Percentiles rank a stretch among this genome's conserved stretches.
phyloP scores from a whole-genome alignment of 139 green algal genomes.

The Chlamydomonas eustigma region DNA sequence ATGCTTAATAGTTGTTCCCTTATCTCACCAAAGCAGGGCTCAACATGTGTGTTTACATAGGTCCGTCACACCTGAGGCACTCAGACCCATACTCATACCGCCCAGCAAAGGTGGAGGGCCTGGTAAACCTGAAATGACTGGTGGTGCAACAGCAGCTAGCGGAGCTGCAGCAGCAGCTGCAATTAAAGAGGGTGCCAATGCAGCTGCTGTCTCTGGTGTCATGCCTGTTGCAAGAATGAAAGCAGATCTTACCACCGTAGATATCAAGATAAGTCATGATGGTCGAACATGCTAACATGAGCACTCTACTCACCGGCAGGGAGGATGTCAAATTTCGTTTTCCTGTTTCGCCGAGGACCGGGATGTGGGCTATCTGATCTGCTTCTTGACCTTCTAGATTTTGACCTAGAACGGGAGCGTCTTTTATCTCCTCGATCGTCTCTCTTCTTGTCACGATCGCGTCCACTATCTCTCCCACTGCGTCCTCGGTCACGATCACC shows the following conservation, averaged over 20 bases:
- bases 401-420: slow-evolving; percentile 3
- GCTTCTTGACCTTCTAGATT: neutral
- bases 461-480: neutral
- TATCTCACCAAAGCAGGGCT: no score
- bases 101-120: neutral
- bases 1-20: no score
- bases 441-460: neutral
- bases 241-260: no score
- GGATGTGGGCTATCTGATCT: slow-evolving; percentile 1
- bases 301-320: neutral
- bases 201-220: slow-evolving; percentile 2
- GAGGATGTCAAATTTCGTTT: slow-evolving; percentile 16
- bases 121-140: neutral
- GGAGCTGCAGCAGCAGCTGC: neutral
- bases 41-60: no score
- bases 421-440: neutral
- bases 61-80: neutral
- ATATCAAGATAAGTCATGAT: no score
- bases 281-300: no score
- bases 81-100: neutral
- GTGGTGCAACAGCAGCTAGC: neutral
- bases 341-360: slow-evolving; percentile 1
- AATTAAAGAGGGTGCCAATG: neutral
- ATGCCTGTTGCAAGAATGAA: slow-evolving; percentile 2
- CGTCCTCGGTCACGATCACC: neutral